Evolutionary conservation across 371 early-diverging fungal genomes (phyloP).

Genomic region (Mucor lusitanicus): DNA sequence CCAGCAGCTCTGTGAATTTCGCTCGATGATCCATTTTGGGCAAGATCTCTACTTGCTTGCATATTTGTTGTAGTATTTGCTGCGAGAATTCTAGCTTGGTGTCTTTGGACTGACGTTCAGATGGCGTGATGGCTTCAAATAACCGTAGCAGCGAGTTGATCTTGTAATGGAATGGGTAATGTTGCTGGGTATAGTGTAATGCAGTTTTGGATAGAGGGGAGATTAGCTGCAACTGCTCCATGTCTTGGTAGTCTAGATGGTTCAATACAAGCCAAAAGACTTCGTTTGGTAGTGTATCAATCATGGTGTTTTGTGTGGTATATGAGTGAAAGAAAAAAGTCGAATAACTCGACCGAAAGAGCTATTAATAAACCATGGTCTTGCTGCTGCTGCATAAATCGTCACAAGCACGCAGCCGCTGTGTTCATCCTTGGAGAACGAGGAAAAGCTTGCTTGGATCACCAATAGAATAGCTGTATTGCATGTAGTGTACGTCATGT

Average conservation of each 20-base stretch:
- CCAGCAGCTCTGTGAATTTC: constrained; percentile 39
- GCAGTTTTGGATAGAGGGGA: constrained; percentile 8
- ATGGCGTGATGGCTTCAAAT: constrained; percentile 32
- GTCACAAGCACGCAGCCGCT: not conserved
- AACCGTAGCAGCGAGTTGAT: constrained; percentile 20
- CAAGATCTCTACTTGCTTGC: constrained; percentile 25
- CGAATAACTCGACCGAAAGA: too few species aligned
- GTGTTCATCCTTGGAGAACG: not conserved
- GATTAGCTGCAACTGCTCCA: constrained; percentile 20
- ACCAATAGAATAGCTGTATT: not conserved
- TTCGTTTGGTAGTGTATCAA: constrained; percentile 39
- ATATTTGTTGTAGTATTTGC: constrained; percentile 31
- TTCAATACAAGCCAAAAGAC: constrained; percentile 31
- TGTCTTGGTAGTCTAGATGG: constrained; percentile 33
- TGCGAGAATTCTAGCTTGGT: constrained; percentile 24
- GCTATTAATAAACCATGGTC: too few species aligned
- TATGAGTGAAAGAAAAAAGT: too few species aligned
- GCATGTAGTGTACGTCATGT: not conserved
- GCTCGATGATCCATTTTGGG: constrained; percentile 36
- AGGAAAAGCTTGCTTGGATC: not conserved
- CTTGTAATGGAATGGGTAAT: constrained; percentile 37
- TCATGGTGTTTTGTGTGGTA: constrained; percentile 13
- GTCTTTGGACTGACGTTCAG: constrained; percentile 22
- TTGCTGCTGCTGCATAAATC: not conserved
- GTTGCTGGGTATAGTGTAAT: constrained; percentile 25